Evolutionary conservation across 1,139 yeast species (phyloP), one percentile per base, ranked within the genome.

Genomic region (Yamadazyma siamensis): DNA sequence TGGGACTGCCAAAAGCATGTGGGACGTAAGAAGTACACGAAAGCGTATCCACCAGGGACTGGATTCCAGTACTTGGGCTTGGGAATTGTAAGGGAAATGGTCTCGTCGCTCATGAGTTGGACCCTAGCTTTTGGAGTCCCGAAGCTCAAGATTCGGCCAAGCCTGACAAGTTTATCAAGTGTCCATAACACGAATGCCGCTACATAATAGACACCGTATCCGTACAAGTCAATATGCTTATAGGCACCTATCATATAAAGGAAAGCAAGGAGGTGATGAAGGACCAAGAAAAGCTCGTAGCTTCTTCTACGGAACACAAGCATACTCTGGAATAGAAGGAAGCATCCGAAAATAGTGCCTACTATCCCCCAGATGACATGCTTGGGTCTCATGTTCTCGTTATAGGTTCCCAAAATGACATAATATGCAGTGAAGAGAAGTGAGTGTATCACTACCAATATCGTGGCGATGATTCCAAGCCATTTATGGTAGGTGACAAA

Each of bases 211-310:
- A 25, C 32, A 15, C 36, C 33, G 26, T 40, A 50, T 6, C 47
- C 52, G 10, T 40, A 38, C 13, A 28, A 34, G n/a, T 25, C 38
- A 9, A 44, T 57, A 42, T 76, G 81, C 34, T 57, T 56, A 53
- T 72, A 67, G 6, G 65, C 48, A 3, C 77, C 75, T 13, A 20
- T 14, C 20, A 34, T 22, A 25, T 16, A 34, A n/a, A 31, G 17
- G 21, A 31, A 25, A 2, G 37, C 37, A 17, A 31, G 9, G 19
- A 80, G 45, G 44, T 78, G 64, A 50, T 83, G 94, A 10, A 62
- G 27, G 20, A 60, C 42, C 18, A 80, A 50, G 51, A 84, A 84
- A 6, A 69, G 20, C 44, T 83, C 94, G 49, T 83, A 83, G 40
- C 58, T 56, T 37, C 52, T 43, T 25, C 65, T 65, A 48, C 91